Conservation (phyloP, 225 moss, liverwort and hornwort species). For the Ulota crispa region DNA sequence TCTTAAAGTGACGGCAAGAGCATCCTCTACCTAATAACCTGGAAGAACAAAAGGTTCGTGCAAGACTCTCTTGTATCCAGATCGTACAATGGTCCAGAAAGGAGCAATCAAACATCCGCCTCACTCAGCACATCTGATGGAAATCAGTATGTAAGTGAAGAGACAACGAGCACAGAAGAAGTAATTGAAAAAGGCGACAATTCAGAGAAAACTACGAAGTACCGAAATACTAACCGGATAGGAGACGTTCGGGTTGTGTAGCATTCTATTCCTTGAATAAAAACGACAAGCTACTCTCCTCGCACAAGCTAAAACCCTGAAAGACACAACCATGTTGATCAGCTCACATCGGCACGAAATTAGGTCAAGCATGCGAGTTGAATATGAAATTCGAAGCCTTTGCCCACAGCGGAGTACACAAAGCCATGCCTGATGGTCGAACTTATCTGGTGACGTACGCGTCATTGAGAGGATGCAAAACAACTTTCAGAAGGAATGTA, state of each 20-base stretch:
- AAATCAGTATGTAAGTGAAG: not conserved
- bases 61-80: not conserved
- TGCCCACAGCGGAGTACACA: not conserved
- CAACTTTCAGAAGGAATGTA: not conserved
- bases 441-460: not conserved
- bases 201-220: not conserved
- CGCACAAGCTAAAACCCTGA: constrained; percentile 4
- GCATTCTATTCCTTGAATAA: not conserved
- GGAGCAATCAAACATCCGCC: not conserved
- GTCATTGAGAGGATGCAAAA: not conserved
- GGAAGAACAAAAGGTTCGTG: not conserved
- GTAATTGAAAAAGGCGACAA: not conserved
- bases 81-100: not conserved
- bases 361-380: not conserved
- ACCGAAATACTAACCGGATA: not conserved
- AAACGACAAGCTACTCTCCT: not conserved
- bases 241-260: not conserved
- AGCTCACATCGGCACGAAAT: not conserved
- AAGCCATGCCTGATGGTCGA: not conserved
- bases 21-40: not conserved
- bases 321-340: not conserved
- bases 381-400: not conserved
- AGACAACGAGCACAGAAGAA: not conserved
- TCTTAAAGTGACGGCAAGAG: not conserved
- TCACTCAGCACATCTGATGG: not conserved